These are phyloP conservation scores for Nitzschia inconspicua DNA, from an alignment of 108 stramenopile genomes.

Conservation along the genomic window DNA sequence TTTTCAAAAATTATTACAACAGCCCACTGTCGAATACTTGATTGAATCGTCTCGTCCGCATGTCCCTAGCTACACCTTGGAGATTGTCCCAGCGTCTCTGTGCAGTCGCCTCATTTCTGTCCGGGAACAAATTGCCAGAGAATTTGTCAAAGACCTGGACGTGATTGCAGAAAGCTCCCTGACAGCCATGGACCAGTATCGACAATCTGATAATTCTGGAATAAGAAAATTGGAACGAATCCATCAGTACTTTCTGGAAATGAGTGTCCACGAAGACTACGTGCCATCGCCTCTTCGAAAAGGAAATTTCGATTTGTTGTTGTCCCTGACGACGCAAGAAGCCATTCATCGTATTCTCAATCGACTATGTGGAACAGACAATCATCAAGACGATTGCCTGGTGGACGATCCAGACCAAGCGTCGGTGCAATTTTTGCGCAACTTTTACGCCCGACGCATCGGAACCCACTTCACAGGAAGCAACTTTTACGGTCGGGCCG, in stretches of 20 bases:
- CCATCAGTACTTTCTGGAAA: constrained; percentile 23
- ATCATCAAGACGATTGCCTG: constrained; percentile 19
- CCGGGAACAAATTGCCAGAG: constrained; percentile 67
- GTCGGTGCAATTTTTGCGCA: constrained; percentile 25
- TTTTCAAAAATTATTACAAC: constrained; percentile 50
- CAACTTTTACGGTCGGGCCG: constrained; percentile 66
- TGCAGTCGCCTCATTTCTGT: constrained; percentile 59
- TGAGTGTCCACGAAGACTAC: constrained; percentile 14
- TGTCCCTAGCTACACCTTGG: constrained; percentile 50
- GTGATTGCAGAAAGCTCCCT: constrained; percentile 51
- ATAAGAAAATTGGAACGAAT: not conserved
- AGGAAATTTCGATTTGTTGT: constrained; percentile 76
- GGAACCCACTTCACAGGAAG: constrained; percentile 52
- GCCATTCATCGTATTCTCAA: constrained; percentile 53
- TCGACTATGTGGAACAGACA: constrained; percentile 7
- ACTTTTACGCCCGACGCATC: constrained; percentile 48
- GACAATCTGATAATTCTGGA: not conserved
- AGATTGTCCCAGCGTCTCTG: constrained; percentile 63
- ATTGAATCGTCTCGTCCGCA: constrained; percentile 32
- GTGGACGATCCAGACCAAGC: constrained; percentile 6
- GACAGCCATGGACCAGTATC: constrained; percentile 15
- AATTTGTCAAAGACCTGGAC: constrained; percentile 55
- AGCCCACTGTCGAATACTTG: constrained; percentile 38
- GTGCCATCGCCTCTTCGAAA: constrained; percentile 61
- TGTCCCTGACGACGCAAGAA: constrained; percentile 53